These are phyloP conservation scores for Cubamyces lactineus DNA, from an alignment of 768 basidiomycete genomes.

Conservation along the genomic window DNA sequence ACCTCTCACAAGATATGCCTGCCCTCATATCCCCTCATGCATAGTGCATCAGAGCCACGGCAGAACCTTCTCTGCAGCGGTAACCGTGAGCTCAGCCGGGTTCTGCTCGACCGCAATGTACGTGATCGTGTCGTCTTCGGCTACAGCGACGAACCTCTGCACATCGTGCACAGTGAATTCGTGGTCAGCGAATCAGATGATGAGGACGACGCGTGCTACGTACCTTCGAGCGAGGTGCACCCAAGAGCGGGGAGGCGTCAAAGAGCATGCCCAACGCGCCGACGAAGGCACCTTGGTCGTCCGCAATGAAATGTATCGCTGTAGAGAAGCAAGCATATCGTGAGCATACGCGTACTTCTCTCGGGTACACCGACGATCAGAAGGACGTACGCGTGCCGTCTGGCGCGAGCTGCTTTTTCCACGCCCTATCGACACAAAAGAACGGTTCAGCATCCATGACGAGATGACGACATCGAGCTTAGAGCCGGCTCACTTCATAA, in stretches of 20 bases:
- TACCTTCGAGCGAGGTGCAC: constrained; percentile 64
- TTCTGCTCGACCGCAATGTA: constrained; percentile 52
- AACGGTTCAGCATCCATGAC: too few species aligned
- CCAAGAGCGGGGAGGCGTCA: constrained; percentile 58
- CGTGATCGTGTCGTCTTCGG: constrained; percentile 70
- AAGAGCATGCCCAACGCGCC: constrained; percentile 47
- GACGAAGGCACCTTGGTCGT: constrained; percentile 58
- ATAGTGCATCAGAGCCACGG: constrained; percentile 30
- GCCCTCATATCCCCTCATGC: too few species aligned
- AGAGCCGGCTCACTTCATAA: constrained; percentile 44
- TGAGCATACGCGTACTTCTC: too few species aligned
- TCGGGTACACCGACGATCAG: neutral
- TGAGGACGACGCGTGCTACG: neutral
- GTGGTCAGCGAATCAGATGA: too few species aligned
- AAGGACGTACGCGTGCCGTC: constrained; percentile 53
- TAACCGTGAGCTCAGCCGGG: constrained; percentile 43
- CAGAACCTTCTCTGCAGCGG: constrained; percentile 48
- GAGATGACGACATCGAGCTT: too few species aligned
- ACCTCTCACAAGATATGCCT: neutral
- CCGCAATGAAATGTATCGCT: constrained; percentile 47
- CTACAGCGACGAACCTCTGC: constrained; percentile 65
- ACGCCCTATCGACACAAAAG: constrained; percentile 49
- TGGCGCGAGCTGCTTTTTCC: constrained; percentile 65
- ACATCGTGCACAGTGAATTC: constrained; percentile 15
- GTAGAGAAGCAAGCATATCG: neutral